These are phyloP conservation scores for Crepidotus variabilis DNA, from an alignment of 768 basidiomycete species.

Conservation along the genomic window DNA sequence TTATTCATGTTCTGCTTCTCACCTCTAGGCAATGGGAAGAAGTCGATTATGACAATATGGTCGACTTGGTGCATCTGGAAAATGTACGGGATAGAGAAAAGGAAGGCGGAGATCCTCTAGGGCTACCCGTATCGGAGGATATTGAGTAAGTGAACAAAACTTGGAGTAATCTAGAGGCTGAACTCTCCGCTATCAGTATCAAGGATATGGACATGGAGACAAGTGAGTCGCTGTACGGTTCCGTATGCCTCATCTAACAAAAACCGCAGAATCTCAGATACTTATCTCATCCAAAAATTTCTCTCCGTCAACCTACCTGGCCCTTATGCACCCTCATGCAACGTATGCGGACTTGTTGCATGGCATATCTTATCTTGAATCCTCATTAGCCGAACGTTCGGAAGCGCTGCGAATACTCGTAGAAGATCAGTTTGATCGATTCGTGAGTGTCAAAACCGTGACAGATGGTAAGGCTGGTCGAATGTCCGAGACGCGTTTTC, in stretches of 20 bases:
- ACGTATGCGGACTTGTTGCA: conserved; percentile 84
- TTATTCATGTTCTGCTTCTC: too few relatives aligned
- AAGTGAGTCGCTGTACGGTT: conserved; percentile 44
- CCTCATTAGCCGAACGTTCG: conserved; percentile 81
- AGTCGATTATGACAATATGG: conserved; percentile 73
- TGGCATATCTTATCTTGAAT: conserved; percentile 68
- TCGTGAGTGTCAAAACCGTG: conserved; percentile 92
- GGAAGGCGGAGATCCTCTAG: conserved; percentile 63
- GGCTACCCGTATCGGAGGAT: conserved; percentile 49
- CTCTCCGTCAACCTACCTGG: conserved; percentile 90
- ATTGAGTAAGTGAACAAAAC: too few relatives aligned
- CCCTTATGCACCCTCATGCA: conserved; percentile 88
- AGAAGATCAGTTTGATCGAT: conserved; percentile 95
- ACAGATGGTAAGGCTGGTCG: conserved; percentile 66
- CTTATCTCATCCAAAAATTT: conserved; percentile 90
- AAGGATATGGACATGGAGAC: conserved; percentile 73
- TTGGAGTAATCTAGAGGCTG: conserved; percentile 28
- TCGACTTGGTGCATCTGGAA: conserved; percentile 53
- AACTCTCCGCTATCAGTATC: conserved; percentile 34
- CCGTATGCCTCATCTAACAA: background rate
- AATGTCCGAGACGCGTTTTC: conserved; percentile 1
- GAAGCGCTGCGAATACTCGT: conserved; percentile 92
- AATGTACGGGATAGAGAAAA: conserved; percentile 40
- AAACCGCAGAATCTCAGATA: conserved; percentile 66
- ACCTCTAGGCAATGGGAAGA: conserved; percentile 79